Percentiles rank a stretch among this genome's conserved stretches.
Evolutionary conservation across 441 rosid species (phyloP).

Genomic region (Croton setiger): DNA sequence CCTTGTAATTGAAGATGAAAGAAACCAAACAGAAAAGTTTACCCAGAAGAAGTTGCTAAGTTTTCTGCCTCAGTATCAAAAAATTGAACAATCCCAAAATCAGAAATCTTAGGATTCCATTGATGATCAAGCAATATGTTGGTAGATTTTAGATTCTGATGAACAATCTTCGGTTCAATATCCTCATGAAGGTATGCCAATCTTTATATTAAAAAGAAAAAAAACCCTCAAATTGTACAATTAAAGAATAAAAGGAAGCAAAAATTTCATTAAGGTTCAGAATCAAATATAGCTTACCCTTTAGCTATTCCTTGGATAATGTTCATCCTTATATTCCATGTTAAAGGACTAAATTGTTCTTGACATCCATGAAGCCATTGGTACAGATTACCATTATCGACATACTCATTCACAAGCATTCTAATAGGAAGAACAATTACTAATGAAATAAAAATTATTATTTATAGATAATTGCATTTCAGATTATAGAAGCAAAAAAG

Average conservation of each 20-base stretch:
- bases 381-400: slow-evolving; percentile 61
- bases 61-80: slow-evolving; percentile 17
- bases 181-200: slow-evolving; percentile 74
- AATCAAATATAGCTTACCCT: slow-evolving; percentile 37
- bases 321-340: slow-evolving; percentile 51
- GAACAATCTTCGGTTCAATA: slow-evolving; percentile 51
- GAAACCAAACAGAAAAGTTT: slow-evolving; percentile 9
- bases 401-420: slow-evolving; percentile 59
- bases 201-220: slow-evolving; percentile 28
- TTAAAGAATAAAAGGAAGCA: not conserved
- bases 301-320: slow-evolving; percentile 66
- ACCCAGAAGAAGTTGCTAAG: slow-evolving; percentile 30
- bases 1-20: not conserved
- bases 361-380: slow-evolving; percentile 64
- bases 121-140: slow-evolving; percentile 66
- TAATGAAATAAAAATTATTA: not conserved
- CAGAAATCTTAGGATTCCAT: slow-evolving; percentile 69
- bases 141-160: slow-evolving; percentile 49
- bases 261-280: not conserved
- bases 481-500: not conserved
- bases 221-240: slow-evolving; percentile 7
- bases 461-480: no score
- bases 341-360: slow-evolving; percentile 40
- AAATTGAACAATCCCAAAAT: slow-evolving; percentile 38
- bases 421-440: slow-evolving; percentile 27